Percentiles rank a stretch among this genome's conserved stretches.
Conservation (phyloP, 2,329 filamentous ascomycete genomes). For the Penicillium sp. region DNA sequence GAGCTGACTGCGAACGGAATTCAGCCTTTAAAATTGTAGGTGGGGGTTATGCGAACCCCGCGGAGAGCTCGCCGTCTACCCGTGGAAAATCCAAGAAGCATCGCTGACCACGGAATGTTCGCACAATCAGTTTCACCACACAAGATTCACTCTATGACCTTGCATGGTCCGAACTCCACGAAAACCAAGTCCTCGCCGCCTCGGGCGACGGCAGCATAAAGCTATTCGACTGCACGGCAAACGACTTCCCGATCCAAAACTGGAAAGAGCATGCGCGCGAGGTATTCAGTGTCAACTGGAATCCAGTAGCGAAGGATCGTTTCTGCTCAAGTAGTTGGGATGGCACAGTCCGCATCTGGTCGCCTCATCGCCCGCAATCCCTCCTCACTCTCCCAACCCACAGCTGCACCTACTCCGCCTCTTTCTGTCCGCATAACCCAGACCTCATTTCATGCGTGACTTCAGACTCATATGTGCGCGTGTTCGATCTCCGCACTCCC, state of each 20-base stretch:
- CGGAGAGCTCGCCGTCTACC: background rate
- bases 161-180: slow-evolving; percentile 93
- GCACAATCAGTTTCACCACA: slow-evolving; percentile 74
- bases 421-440: slow-evolving; percentile 86
- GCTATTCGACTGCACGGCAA: slow-evolving; percentile 81
- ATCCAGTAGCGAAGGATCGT: slow-evolving; percentile 82
- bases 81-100: background rate
- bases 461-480: slow-evolving; percentile 81
- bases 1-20: slow-evolving; percentile 82
- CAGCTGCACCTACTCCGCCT: slow-evolving; percentile 89
- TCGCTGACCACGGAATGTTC: slow-evolving; percentile 2
- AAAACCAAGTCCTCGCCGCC: slow-evolving; percentile 87
- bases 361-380: slow-evolving; percentile 71
- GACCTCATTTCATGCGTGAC: slow-evolving; percentile 83
- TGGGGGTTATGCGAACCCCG: background rate
- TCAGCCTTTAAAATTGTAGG: slow-evolving; percentile 76
- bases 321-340: slow-evolving; percentile 96
- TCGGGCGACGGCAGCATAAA: slow-evolving; percentile 94
- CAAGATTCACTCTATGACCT: slow-evolving; percentile 96
- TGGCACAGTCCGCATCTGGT: slow-evolving; percentile 94
- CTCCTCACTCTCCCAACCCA: slow-evolving; percentile 86
- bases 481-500: slow-evolving; percentile 90
- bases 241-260: slow-evolving; percentile 83
- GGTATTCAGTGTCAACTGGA: slow-evolving; percentile 92
- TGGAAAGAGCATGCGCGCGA: slow-evolving; percentile 94